Percentiles rank a stretch among this genome's conserved stretches.
phyloP scores from a whole-genome alignment of 148 eudicot species.

The Arbutus unedo region DNA sequence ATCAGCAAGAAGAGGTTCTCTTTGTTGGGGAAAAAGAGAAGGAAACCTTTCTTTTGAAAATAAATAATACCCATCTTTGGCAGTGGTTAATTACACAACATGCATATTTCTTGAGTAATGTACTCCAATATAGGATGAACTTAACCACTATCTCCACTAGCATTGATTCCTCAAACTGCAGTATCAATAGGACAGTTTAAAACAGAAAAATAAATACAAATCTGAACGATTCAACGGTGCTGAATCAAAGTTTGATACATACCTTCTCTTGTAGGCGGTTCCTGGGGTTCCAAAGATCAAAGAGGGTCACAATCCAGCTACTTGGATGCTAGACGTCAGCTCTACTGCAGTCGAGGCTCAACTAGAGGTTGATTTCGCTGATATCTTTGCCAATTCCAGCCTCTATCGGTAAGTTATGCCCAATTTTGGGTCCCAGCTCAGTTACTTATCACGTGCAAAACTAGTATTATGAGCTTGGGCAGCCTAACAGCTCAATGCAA shows the following conservation, averaged over 20 bases:
- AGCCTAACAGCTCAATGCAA: background rate
- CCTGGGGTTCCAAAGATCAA: slow-evolving; percentile 38
- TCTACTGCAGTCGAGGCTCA: slow-evolving; percentile 37
- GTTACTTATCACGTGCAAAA: background rate
- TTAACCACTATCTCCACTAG: background rate
- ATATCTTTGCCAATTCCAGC: slow-evolving; percentile 36
- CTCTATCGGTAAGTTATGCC: slow-evolving; percentile 26
- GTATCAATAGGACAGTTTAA: background rate
- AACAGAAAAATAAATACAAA: background rate
- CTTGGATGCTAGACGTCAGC: slow-evolving; percentile 57
- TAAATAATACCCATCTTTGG: background rate
- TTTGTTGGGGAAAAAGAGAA: background rate
- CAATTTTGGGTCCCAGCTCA: background rate
- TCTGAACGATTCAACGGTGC: background rate
- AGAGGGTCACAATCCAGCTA: slow-evolving; percentile 55
- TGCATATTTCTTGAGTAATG: background rate
- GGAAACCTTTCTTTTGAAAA: background rate
- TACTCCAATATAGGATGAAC: background rate
- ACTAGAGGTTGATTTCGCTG: slow-evolving; percentile 46
- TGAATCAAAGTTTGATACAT: background rate
- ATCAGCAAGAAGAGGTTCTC: background rate
- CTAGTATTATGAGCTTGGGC: background rate
- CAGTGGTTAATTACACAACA: background rate
- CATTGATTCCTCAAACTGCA: background rate
- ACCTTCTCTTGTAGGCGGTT: slow-evolving; percentile 23